Conservation (phyloP, 2,329 filamentous ascomycete genomes). For the Rhynchosporium graminicola region DNA sequence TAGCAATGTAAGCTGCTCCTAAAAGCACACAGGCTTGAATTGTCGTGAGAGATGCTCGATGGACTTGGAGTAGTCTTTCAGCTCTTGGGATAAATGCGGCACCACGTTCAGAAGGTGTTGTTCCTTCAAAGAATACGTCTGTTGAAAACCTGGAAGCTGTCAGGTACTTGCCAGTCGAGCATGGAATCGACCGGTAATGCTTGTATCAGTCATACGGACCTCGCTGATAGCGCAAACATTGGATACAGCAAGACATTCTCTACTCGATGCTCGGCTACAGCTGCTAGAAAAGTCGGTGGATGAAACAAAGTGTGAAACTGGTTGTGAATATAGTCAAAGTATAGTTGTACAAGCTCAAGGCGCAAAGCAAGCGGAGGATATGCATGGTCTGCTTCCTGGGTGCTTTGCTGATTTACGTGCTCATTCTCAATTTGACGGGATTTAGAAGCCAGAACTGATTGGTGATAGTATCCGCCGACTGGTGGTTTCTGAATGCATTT, state of each 20-base stretch:
- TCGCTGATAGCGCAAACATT: slow-evolving; percentile 31
- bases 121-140: slow-evolving; percentile 25
- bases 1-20: slow-evolving; percentile 27
- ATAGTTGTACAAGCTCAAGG: slow-evolving; percentile 28
- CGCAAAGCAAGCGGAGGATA: slow-evolving; percentile 18
- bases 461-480: slow-evolving; percentile 2
- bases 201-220: slow-evolving; percentile 16
- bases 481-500: slow-evolving; percentile 12
- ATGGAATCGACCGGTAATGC: slow-evolving; percentile 36
- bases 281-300: slow-evolving; percentile 25
- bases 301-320: slow-evolving; percentile 33
- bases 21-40: slow-evolving; percentile 33
- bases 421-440: background rate
- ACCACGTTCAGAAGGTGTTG: slow-evolving; percentile 23
- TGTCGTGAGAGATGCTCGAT: slow-evolving; percentile 28
- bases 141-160: slow-evolving; percentile 27
- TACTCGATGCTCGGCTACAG: slow-evolving; percentile 19
- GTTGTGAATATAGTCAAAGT: slow-evolving; percentile 33
- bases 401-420: background rate
- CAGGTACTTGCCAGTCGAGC: background rate
- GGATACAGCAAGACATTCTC: slow-evolving; percentile 27
- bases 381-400: slow-evolving; percentile 23
- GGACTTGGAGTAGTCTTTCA: slow-evolving; percentile 27
- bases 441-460: slow-evolving; percentile 1
- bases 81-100: slow-evolving; percentile 20